A percentile compares a stretch with the other conserved stretches of the same genome.
These are phyloP conservation scores for Colletotrichum euphorbiae DNA, from an alignment of 2,329 filamentous ascomycete species.

Conservation along the genomic window DNA sequence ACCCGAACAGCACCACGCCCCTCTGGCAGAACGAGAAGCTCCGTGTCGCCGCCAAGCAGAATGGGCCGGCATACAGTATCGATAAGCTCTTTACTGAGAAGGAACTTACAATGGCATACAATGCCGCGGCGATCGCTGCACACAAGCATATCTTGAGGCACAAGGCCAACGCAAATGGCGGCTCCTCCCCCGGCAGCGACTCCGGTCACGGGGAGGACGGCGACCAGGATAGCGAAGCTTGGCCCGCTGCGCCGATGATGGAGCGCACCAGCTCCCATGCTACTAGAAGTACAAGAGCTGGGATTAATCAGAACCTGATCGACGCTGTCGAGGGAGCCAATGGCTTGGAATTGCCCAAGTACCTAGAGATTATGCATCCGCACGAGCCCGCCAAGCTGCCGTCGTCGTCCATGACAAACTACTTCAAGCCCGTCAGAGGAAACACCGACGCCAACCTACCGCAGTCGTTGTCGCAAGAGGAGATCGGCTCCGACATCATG, in stretches of 20 bases:
- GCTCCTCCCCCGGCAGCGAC: constrained; percentile 65
- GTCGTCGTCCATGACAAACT: constrained; percentile 66
- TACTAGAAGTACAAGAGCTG: constrained; percentile 71
- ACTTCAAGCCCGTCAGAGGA: constrained; percentile 68
- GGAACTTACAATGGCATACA: constrained; percentile 75
- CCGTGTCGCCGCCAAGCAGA: constrained; percentile 64
- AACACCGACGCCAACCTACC: constrained; percentile 68
- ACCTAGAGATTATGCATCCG: constrained; percentile 66
- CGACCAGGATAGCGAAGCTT: constrained; percentile 60
- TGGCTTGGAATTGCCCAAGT: constrained; percentile 69
- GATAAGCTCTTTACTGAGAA: constrained; percentile 79
- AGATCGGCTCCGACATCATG: constrained; percentile 65
- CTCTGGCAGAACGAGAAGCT: constrained; percentile 73
- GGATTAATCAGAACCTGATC: constrained; percentile 64
- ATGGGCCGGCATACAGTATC: constrained; percentile 72
- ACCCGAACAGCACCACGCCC: constrained; percentile 68
- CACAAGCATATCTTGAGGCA: constrained; percentile 72
- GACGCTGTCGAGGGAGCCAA: constrained; percentile 71
- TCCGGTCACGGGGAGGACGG: constrained; percentile 63
- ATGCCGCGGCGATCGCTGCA: constrained; percentile 70
- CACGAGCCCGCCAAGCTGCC: constrained; percentile 69
- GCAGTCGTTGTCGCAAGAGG: constrained; percentile 61
- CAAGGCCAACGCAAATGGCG: constrained; percentile 62
- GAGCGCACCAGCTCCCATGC: constrained; percentile 73
- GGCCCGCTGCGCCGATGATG: constrained; percentile 66